Evolutionary conservation across 208 protist species (phyloP).

Genomic region (Wallacemonas sp.): DNA sequence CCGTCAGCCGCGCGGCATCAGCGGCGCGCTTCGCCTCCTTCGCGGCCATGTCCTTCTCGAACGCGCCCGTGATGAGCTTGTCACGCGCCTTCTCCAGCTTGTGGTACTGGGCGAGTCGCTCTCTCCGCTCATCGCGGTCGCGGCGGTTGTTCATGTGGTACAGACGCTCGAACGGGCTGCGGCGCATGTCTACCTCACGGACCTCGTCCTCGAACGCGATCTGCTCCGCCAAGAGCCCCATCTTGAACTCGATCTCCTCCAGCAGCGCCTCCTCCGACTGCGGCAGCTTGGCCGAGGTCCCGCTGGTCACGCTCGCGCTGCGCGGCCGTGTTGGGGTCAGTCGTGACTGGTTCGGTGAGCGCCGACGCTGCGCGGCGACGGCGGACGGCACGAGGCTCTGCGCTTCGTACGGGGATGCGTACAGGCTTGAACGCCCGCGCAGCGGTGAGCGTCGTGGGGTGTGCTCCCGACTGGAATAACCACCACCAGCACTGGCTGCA

Average conservation of each 20-base stretch:
- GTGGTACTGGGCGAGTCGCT: conserved; percentile 48
- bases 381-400: neutral
- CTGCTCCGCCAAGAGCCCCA: conserved; percentile 37
- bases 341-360: neutral
- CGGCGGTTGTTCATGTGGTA: conserved; percentile 87
- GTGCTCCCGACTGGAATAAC: neutral
- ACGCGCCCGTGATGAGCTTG: conserved; percentile 44
- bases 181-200: conserved; percentile 42
- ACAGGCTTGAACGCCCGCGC: neutral
- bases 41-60: conserved; percentile 40
- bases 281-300: neutral
- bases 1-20: conserved; percentile 38
- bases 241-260: conserved; percentile 47
- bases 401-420: neutral
- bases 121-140: conserved; percentile 62
- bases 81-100: conserved; percentile 52
- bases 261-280: conserved; percentile 37
- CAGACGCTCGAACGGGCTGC: conserved; percentile 62
- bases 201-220: conserved; percentile 33
- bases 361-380: neutral
- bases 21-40: conserved; percentile 32
- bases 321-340: too few relatives aligned
- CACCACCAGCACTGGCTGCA: neutral
- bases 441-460: neutral
- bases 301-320: conserved; percentile 7